These are phyloP conservation scores for Barnettozyma hawaiiensis DNA, from an alignment of 1,139 yeast genomes.

Conservation along the genomic window DNA sequence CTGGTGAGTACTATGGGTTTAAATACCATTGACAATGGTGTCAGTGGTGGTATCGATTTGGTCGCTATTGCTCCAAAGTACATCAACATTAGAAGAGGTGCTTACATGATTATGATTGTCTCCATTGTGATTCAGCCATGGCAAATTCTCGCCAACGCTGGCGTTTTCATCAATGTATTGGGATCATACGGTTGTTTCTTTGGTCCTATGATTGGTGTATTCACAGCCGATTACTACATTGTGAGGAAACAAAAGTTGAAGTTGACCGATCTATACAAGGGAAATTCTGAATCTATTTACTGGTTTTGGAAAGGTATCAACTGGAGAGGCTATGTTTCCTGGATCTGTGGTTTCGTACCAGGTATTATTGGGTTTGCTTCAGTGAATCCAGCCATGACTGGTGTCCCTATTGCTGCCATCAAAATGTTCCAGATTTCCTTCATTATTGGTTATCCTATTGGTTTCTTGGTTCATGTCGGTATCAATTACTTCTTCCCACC, in stretches of 20 bases:
- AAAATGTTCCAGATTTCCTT: slow-evolving; percentile 30
- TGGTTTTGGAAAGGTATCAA: slow-evolving; percentile 32
- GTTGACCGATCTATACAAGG: slow-evolving; percentile 29
- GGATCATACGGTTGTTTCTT: slow-evolving; percentile 30
- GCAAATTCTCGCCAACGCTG: slow-evolving; percentile 31
- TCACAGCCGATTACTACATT: slow-evolving; percentile 28
- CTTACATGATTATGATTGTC: slow-evolving; percentile 27
- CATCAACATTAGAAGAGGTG: slow-evolving; percentile 36
- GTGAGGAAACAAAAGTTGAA: slow-evolving; percentile 28
- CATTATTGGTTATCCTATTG: slow-evolving; percentile 30
- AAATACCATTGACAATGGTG: slow-evolving; percentile 38
- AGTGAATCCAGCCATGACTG: slow-evolving; percentile 28
- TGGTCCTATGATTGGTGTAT: slow-evolving; percentile 29
- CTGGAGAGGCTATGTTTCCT: slow-evolving; percentile 26
- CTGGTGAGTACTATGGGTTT: slow-evolving; percentile 32
- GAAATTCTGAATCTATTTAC: slow-evolving; percentile 26
- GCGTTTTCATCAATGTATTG: slow-evolving; percentile 30
- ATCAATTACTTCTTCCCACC: slow-evolving; percentile 31
- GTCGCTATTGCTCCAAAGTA: slow-evolving; percentile 37
- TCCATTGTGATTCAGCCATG: slow-evolving; percentile 32
- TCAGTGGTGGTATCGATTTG: slow-evolving; percentile 41
- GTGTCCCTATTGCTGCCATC: slow-evolving; percentile 27
- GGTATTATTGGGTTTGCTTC: slow-evolving; percentile 34
- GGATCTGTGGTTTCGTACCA: slow-evolving; percentile 34
- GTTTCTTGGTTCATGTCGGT: slow-evolving; percentile 27